Percentiles rank a stretch among this genome's conserved stretches.
These are phyloP conservation scores for Kuraishia piskuri DNA, from an alignment of 805 yeast species.

Conservation along the genomic window DNA sequence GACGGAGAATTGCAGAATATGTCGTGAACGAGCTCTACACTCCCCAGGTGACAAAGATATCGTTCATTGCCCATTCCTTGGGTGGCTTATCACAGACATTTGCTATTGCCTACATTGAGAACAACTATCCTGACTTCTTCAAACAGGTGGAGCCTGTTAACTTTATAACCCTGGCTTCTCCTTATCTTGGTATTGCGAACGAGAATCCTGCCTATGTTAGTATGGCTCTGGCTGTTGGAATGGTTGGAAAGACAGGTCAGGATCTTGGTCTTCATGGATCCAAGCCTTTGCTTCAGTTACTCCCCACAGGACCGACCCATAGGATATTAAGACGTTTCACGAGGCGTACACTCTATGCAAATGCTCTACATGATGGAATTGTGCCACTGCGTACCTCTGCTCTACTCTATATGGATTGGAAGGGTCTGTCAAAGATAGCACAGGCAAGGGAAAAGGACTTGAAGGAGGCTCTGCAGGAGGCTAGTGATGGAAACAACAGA, in stretches of 20 bases:
- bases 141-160: conserved; percentile 59
- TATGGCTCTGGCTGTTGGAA: conserved; percentile 75
- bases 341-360: conserved; percentile 80
- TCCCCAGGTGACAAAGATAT: conserved; percentile 50
- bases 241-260: conserved; percentile 89
- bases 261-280: conserved; percentile 61
- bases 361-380: conserved; percentile 87
- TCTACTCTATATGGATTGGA: conserved; percentile 77
- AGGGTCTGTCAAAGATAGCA: conserved; percentile 50
- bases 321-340: conserved; percentile 51
- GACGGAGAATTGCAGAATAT: conserved; percentile 71
- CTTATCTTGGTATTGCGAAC: conserved; percentile 77
- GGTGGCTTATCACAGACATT: conserved; percentile 92
- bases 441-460: conserved; percentile 16
- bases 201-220: conserved; percentile 86
- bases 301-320: conserved; percentile 73
- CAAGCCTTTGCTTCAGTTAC: conserved; percentile 62
- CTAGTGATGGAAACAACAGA: background rate
- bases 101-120: conserved; percentile 74
- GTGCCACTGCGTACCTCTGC: conserved; percentile 93
- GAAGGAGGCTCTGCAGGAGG: conserved; percentile 4
- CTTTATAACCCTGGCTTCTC: conserved; percentile 80
- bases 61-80: conserved; percentile 87
- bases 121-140: conserved; percentile 66
- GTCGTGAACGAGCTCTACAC: conserved; percentile 46